A percentile compares a stretch with the other conserved stretches of the same genome.
Conservation (phyloP, 352 stramenopile species). For the Phytophthora tubulina region DNA sequence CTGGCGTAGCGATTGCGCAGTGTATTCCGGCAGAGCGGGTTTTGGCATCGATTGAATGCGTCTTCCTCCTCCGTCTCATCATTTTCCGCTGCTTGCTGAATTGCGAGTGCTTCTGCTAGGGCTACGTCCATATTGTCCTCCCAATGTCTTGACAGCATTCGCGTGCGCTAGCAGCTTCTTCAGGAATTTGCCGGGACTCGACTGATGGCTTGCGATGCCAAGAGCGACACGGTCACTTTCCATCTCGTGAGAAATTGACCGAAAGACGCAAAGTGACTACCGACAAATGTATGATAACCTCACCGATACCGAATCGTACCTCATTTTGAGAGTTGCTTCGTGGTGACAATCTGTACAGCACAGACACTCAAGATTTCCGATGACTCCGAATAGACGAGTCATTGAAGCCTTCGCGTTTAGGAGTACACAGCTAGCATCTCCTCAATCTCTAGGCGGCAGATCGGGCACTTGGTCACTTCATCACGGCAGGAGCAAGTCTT, state of each 20-base stretch:
- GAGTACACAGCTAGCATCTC: constrained; percentile 88
- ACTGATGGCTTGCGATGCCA: constrained; percentile 14
- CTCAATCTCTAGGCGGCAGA: constrained; percentile 84
- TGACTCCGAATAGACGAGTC: background rate
- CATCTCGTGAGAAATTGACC: constrained; percentile 13
- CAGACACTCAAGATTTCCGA: too few relatives aligned
- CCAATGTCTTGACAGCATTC: constrained; percentile 6
- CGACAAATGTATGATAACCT: background rate
- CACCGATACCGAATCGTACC: background rate
- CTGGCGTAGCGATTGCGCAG: constrained; percentile 40
- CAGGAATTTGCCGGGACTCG: background rate
- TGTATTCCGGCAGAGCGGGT: constrained; percentile 53
- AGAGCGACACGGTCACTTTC: constrained; percentile 17
- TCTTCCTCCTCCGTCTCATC: background rate
- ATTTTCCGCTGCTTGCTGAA: constrained; percentile 1
- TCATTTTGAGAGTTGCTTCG: background rate
- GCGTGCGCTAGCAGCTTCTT: background rate
- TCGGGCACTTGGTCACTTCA: constrained; percentile 84
- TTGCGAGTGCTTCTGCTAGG: constrained; percentile 14
- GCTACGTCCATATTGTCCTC: constrained; percentile 14
- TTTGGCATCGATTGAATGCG: constrained; percentile 33
- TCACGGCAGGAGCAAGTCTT: constrained; percentile 72
- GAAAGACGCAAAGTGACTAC: constrained; percentile 29
- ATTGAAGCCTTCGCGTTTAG: constrained; percentile 40
- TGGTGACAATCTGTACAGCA: too few relatives aligned